Evolutionary conservation across 1,284 basidiomycete genomes (phyloP), one percentile per base, ranked within the genome.

Genomic region (Malassezia sp.): DNA sequence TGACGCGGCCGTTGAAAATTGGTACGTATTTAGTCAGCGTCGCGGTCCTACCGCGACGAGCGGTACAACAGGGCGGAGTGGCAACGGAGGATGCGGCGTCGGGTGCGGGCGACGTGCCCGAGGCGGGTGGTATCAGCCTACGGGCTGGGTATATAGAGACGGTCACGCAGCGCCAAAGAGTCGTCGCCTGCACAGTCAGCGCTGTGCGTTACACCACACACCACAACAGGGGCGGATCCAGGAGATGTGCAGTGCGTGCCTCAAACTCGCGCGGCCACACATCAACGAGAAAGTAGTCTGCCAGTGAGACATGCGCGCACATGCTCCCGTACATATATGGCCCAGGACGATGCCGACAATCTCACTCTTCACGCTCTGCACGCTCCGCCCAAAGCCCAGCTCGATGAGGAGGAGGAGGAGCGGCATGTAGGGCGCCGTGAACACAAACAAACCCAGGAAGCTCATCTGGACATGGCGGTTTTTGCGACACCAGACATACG

Each of bases 381-480:
- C n/a, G n/a, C n/a, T 3, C 85, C 85, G 53, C 79, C 77, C 79
- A 84, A 84, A 1, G 83, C 72, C 88, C 89, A 96, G n/a, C 71
- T 73, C 61, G 95, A 85, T 0, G 77, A 82, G 20, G 91, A n/a
- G 84, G 29, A 96, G 79, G 0, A 86, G 84, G 42, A 90, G 75
- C 1, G 93, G 91, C 4, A 97, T 79, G 72, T 99, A 96, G 0
- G 91, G 88, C 0, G 91, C 91, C 0, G 86, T 85, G 65, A 97
- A 87, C 4, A 86, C 90, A 57, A 97, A 76, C 23, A 96, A 75
- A 3, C 93, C 91, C 61, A 97, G 93, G 21, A 97, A 77, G 4
- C 86, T 89, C 54, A 97, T 85, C n/a, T 87, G 85, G 4, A 89
- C 85, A 23, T 84, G 81, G 1, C 90, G 86, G 68, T 96, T 93